Base-by-base conservation (phyloP, 192 early-diverging fungal species). In the Backusella westeae region DNA sequence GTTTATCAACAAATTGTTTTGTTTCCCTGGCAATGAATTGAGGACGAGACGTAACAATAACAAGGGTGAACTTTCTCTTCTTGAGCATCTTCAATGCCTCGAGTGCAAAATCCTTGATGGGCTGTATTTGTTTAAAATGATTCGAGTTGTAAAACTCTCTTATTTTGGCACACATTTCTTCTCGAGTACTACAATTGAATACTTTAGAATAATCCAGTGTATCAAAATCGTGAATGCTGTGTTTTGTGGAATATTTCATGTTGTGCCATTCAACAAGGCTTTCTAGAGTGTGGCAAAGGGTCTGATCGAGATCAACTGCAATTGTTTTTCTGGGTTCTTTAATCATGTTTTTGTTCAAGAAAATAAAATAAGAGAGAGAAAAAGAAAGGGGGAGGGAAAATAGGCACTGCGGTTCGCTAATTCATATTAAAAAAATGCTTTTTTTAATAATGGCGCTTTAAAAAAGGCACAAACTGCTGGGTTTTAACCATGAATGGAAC, bases 11-110 rank as follows among this genome's bases (percentile, higher is more conserved):
- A 78, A 89, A 90, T 49, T 76, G 74, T 74, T 90, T 88, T 8
- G 89, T 90, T 49, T 85, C 72, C 67, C 86, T 82, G 2, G 88
- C 86, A 21, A 89, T 80, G 34, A 88, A 84, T 78, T 90, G 88
- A 44, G 89, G 89, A 19, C 89, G 72, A n/a, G 88, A 82, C 2
- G 89, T 90, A 52, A 90, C 80, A 69, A 90, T 86, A 15, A 90
- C 88, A 15, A 90, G 77, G 12, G 81, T 79, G 68, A 83, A 90
- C 3, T 81, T 79, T 44, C 87, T 79, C 34, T 82, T 78, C 53
- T 90, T 90, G 6, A 90, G 74, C 79, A 86, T 82, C 74, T 84
- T 85, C 36, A 90, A 71, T 14, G 89, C 85, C 44, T 88, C 89
- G 26, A 85, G 44, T 69, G 87, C 86, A 52, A 85, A 79, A 26